Conservation (phyloP, 2,329 filamentous ascomycete species). For the Aureobasidium leucospermi region DNA sequence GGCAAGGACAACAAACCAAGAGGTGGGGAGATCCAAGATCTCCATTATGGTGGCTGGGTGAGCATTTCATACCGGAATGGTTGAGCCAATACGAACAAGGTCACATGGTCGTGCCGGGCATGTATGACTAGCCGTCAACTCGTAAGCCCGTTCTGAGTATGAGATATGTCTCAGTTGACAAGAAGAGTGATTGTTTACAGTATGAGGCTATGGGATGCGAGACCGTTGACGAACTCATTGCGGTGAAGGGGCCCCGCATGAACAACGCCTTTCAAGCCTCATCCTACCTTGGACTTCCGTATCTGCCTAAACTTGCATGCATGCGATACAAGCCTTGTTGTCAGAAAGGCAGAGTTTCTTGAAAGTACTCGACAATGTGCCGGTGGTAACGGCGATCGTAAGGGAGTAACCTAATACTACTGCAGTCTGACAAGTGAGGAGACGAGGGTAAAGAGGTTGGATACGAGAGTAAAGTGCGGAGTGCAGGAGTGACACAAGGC, state of each 20-base stretch:
- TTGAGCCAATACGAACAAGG: constrained; percentile 1
- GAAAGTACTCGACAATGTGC: background rate
- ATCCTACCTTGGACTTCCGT: background rate
- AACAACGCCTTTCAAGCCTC: constrained; percentile 2
- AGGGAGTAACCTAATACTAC: constrained; percentile 5
- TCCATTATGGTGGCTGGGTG: constrained; percentile 1
- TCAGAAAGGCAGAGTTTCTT: background rate
- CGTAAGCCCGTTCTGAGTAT: constrained; percentile 1
- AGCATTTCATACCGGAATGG: background rate
- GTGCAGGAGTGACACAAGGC: constrained; percentile 7
- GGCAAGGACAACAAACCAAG: background rate
- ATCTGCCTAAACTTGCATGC: background rate
- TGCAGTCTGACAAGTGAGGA: background rate
- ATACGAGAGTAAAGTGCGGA: background rate
- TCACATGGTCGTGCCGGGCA: background rate
- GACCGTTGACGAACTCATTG: constrained; percentile 1
- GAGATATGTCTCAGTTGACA: constrained; percentile 6
- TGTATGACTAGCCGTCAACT: background rate
- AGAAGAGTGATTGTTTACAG: background rate
- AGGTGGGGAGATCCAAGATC: background rate
- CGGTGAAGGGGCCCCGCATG: background rate
- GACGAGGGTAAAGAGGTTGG: background rate
- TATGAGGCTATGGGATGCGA: background rate
- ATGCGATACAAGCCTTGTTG: background rate
- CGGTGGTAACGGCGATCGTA: background rate